Conservation (phyloP, 2,329 filamentous ascomycete genomes). For the Clathrospora elynae region DNA sequence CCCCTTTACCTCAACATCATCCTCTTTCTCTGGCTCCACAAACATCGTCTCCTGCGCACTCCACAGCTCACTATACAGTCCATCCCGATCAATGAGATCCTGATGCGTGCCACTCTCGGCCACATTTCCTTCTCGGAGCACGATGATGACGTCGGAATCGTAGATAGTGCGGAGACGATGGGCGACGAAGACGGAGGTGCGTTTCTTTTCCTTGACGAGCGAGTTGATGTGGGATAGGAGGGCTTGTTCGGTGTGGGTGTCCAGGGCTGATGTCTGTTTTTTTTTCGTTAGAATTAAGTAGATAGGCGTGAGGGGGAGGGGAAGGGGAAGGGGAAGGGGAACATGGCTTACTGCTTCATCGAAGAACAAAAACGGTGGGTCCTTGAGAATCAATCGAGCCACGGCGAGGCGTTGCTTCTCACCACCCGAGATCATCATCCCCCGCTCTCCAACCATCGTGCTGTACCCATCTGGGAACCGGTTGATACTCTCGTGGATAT, state of each 20-base stretch:
- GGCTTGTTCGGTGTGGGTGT: conserved; percentile 91
- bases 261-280: conserved; percentile 74
- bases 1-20: conserved; percentile 2
- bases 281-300: conserved; percentile 7
- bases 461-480: conserved; percentile 85
- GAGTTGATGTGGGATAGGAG: conserved; percentile 91
- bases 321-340: background rate
- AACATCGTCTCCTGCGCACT: conserved; percentile 59
- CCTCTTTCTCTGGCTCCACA: conserved; percentile 20
- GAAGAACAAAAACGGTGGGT: conserved; percentile 89
- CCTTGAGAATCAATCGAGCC: conserved; percentile 81
- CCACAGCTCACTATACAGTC: conserved; percentile 89
- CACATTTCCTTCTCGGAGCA: conserved; percentile 81
- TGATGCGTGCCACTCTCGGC: conserved; percentile 88
- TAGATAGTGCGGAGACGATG: conserved; percentile 92
- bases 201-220: conserved; percentile 82
- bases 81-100: conserved; percentile 76
- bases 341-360: conserved; percentile 73
- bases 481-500: conserved; percentile 75
- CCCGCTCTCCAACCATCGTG: conserved; percentile 90
- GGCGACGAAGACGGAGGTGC: conserved; percentile 94
- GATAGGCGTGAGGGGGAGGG: conserved; percentile 8
- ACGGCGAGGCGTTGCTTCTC: conserved; percentile 92
- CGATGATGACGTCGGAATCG: conserved; percentile 89
- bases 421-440: conserved; percentile 94